phyloP scores from a whole-genome alignment of 768 basidiomycete genomes.

The Phanerochaete carnosa region DNA sequence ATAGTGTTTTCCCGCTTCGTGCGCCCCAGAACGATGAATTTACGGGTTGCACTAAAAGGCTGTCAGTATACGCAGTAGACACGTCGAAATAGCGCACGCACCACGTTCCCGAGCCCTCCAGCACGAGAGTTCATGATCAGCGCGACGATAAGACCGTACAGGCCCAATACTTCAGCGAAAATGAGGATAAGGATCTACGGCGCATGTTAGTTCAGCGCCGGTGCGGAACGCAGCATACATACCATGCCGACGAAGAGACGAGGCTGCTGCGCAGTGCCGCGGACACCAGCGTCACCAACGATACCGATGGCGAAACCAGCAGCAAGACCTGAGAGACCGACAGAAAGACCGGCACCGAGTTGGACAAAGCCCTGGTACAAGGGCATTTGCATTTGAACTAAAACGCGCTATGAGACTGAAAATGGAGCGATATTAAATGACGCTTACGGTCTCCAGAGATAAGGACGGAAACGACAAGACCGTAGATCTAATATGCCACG shows the following conservation, averaged over 20 bases:
- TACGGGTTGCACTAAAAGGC: conserved; percentile 17
- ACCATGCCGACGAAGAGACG: conserved; percentile 94
- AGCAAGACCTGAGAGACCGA: conserved; percentile 91
- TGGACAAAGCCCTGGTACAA: conserved; percentile 93
- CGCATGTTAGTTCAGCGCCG: not conserved
- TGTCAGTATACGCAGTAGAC: not conserved
- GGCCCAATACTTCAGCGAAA: conserved; percentile 91
- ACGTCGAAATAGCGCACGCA: conserved; percentile 7
- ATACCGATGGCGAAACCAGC: conserved; percentile 98
- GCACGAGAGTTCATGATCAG: conserved; percentile 91
- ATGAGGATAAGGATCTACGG: conserved; percentile 94
- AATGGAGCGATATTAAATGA: not conserved
- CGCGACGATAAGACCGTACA: conserved; percentile 93
- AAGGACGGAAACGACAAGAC: conserved; percentile 97
- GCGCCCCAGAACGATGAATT: not conserved
- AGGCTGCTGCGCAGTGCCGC: conserved; percentile 96
- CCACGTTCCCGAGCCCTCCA: conserved; percentile 14
- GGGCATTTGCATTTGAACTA: conserved; percentile 77
- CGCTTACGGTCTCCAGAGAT: conserved; percentile 83
- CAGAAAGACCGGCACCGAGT: conserved; percentile 89
- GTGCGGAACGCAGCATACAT: conserved; percentile 17
- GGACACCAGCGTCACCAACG: conserved; percentile 97
- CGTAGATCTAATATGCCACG: conserved; percentile 68
- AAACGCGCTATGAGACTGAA: not conserved
- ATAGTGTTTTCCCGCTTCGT: not conserved